phyloP scores from a whole-genome alignment of 1,284 basidiomycete genomes.

The Cystobasidium sp. region DNA sequence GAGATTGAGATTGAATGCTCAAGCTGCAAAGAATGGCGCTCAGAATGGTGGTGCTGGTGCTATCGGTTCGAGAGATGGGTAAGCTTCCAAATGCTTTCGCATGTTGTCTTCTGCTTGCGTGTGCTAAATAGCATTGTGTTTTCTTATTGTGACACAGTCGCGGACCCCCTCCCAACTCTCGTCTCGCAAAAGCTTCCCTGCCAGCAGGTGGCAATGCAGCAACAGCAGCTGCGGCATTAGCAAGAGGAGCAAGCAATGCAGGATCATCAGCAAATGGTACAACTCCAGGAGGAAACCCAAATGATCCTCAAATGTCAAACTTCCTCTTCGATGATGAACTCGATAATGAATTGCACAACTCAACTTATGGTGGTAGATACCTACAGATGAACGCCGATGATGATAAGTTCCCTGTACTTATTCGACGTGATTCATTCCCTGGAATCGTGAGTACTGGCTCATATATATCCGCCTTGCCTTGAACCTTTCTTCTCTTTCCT shows the following conservation, averaged over 20 bases:
- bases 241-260: slow-evolving; percentile 23
- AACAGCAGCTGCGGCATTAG: slow-evolving; percentile 32
- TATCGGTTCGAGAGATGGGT: slow-evolving; percentile 34
- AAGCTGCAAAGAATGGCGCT: slow-evolving; percentile 42
- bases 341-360: slow-evolving; percentile 88
- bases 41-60: slow-evolving; percentile 40
- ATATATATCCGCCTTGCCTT: too few relatives aligned
- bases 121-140: neutral
- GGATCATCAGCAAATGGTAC: slow-evolving; percentile 15
- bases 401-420: slow-evolving; percentile 72
- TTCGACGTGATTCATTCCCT: slow-evolving; percentile 60
- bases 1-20: slow-evolving; percentile 39
- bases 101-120: neutral
- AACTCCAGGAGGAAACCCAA: slow-evolving; percentile 3
- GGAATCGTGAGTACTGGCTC: slow-evolving; percentile 76
- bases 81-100: neutral
- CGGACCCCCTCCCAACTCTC: slow-evolving; percentile 32
- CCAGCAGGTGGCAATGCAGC: slow-evolving; percentile 35
- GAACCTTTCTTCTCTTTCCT: too few relatives aligned
- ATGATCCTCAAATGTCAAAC: slow-evolving; percentile 47
- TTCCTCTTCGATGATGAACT: slow-evolving; percentile 88
- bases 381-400: slow-evolving; percentile 83
- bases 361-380: slow-evolving; percentile 71
- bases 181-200: slow-evolving; percentile 34
- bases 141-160: slow-evolving; percentile 3